Conservation (phyloP, 1,284 basidiomycete species). For the Trametes hirsuta region DNA sequence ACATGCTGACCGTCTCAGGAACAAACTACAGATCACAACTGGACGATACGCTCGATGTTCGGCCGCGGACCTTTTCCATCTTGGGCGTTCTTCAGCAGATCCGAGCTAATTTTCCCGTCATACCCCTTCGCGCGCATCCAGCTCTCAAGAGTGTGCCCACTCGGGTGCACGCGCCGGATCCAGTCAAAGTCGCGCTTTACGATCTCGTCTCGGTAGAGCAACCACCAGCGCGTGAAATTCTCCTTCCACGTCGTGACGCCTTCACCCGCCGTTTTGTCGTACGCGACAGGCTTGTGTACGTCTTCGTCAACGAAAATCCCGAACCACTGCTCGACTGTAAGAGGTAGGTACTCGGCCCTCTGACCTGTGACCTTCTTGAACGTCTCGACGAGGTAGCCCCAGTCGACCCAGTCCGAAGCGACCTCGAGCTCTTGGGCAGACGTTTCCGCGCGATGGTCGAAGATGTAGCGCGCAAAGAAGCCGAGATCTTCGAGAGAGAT, state of each 20-base stretch:
- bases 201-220: conserved; percentile 44
- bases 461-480: conserved; percentile 41
- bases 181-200: conserved; percentile 47
- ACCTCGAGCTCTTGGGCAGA: conserved; percentile 47
- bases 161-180: conserved; percentile 43
- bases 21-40: not conserved
- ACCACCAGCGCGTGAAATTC: conserved; percentile 48
- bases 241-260: conserved; percentile 36
- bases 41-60: not conserved
- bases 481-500: conserved; percentile 38
- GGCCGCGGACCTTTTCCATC: conserved; percentile 16
- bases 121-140: conserved; percentile 34
- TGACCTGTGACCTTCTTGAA: conserved; percentile 49
- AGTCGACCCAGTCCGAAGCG: conserved; percentile 46
- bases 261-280: conserved; percentile 19
- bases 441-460: conserved; percentile 45
- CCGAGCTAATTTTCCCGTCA: conserved; percentile 13
- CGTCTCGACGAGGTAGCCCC: conserved; percentile 45
- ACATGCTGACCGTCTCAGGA: not conserved
- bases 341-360: conserved; percentile 41
- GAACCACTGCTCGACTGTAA: conserved; percentile 47
- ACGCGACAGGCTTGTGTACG: conserved; percentile 40
- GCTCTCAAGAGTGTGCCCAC: conserved; percentile 27
- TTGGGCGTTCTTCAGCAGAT: conserved; percentile 25
- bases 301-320: conserved; percentile 33